Base-by-base conservation (phyloP, 305 asterid species). In the Solanum hybrid region DNA sequence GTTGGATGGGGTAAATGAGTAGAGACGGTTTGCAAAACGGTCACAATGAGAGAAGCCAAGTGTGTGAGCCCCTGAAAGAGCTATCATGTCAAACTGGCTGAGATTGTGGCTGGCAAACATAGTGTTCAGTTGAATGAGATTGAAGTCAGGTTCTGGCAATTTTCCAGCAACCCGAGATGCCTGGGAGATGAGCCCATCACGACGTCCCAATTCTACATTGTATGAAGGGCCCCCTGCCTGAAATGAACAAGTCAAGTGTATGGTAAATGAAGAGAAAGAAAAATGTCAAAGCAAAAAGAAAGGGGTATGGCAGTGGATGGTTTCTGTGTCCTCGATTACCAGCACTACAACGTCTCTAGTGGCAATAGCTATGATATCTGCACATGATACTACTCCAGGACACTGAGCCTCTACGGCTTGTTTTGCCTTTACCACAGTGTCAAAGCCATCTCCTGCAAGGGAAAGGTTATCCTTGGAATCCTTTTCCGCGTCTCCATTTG, bases 401-500 rank as follows among this genome's bases (percentile, higher is more conserved):
- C 99, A 96, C 36, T 83, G 94, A 76, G 95, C 94, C 91, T 96
- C 99, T 2, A 96, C 98, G 2, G 98, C 99, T 91, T 91, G 89
- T 87, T 96, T 95, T 11, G 98, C 99, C 94, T 94, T 91, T 39
- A 91, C 72, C 32, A 96, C 95, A 4, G 98, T 95, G 92, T 96
- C 98, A 24, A 96, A 95, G 20, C 98, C 99, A 80, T 94, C 98
- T 89, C 98, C 98, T 7, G 98, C 98, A 7, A 96, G 93, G 73
- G 98, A 95, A 11, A 96, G 93, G 87, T 95, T 96, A 39, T 96
- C 98, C 8, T 89, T 89, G 15, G 93, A 92, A 81, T 95, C 97
- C 82, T 92, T 95, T 89, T 96, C 98, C 1, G 98, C 98, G 86
- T 95, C 96, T 75, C 91, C 91, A 76, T 92, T 93, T 8, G 96